Evolutionary conservation across 2,329 filamentous ascomycete genomes (phyloP).

Genomic region (Xylogone sp.): DNA sequence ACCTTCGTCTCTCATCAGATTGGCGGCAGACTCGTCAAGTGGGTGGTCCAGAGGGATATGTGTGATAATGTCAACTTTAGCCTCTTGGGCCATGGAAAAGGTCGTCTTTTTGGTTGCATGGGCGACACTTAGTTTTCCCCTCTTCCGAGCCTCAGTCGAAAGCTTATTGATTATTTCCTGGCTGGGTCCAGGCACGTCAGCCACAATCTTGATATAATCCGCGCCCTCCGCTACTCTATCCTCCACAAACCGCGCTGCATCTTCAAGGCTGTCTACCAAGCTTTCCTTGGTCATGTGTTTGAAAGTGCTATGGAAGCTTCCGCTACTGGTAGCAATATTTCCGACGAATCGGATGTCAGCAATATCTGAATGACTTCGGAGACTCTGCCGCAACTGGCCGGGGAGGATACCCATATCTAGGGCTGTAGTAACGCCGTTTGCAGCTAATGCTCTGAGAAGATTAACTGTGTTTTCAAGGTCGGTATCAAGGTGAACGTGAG

Average conservation of each 20-base stretch:
- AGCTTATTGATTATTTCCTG: conserved; percentile 4
- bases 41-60: conserved; percentile 7
- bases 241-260: conserved; percentile 6
- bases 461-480: background rate
- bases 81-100: conserved; percentile 7
- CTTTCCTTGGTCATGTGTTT: background rate
- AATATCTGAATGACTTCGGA: background rate
- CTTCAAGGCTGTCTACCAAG: conserved; percentile 1
- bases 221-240: conserved; percentile 3
- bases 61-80: conserved; percentile 7
- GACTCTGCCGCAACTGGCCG: background rate
- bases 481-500: conserved; percentile 7
- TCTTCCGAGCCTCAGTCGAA: background rate
- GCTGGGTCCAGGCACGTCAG: conserved; percentile 2
- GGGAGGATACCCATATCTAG: conserved; percentile 6
- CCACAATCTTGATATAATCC: conserved; percentile 10
- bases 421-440: conserved; percentile 7
- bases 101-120: conserved; percentile 7
- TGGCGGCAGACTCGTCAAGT: background rate
- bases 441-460: background rate
- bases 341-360: conserved; percentile 3
- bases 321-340: conserved; percentile 2
- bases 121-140: conserved; percentile 4
- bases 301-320: background rate
- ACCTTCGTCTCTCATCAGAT: conserved; percentile 3